These are phyloP conservation scores for Petunia secreta DNA, from an alignment of 257 asterid genomes.

Conservation along the genomic window DNA sequence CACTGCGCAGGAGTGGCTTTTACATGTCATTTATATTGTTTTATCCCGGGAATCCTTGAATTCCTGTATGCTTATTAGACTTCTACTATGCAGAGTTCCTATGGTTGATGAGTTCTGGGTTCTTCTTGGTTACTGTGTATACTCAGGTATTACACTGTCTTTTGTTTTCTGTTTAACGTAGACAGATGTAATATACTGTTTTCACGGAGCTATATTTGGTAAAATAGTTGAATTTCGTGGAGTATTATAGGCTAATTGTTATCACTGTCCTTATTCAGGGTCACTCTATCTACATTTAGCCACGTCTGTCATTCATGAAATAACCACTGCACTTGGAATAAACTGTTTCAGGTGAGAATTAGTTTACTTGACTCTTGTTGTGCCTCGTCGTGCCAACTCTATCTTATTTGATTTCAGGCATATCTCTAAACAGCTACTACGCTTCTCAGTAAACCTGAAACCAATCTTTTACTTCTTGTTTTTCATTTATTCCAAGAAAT, in stretches of 20 bases:
- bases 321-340: slow-evolving; percentile 90
- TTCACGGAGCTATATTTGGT: neutral
- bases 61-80: neutral
- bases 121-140: slow-evolving; percentile 67
- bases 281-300: slow-evolving; percentile 84
- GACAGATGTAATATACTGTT: neutral
- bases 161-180: neutral
- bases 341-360: slow-evolving; percentile 84
- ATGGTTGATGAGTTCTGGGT: slow-evolving; percentile 86
- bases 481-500: no score
- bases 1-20: neutral
- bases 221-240: no score
- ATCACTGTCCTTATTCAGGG: slow-evolving; percentile 45
- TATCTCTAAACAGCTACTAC: neutral
- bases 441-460: neutral
- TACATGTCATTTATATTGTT: slow-evolving; percentile 1
- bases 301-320: slow-evolving; percentile 86
- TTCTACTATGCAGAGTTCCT: slow-evolving; percentile 68
- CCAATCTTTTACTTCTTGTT: neutral
- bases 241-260: neutral
- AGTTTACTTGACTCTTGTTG: neutral
- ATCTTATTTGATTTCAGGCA: neutral
- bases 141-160: slow-evolving; percentile 52
- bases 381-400: neutral
- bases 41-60: neutral